Conservation (phyloP, 192 early-diverging fungal species). For the Coemansia sp. region DNA sequence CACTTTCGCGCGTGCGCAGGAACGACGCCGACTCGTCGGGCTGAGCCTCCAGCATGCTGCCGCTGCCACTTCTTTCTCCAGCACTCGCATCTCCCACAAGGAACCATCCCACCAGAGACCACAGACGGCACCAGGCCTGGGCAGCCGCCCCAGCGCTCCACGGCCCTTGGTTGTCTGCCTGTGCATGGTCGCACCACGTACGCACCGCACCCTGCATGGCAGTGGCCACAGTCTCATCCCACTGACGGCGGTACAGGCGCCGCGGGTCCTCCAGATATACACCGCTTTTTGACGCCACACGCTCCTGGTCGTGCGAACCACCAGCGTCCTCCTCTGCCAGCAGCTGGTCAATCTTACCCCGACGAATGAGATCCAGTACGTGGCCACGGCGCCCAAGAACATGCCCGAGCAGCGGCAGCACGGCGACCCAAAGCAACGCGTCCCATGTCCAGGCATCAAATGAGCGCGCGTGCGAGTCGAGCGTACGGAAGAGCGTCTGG, state of each 20-base stretch:
- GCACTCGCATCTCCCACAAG: too few species aligned
- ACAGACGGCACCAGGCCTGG: slow-evolving; percentile 25
- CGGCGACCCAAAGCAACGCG: slow-evolving; percentile 77
- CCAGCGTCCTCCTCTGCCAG: slow-evolving; percentile 3
- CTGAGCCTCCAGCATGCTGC: background rate
- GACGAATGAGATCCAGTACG: slow-evolving; percentile 7
- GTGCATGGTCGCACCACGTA: slow-evolving; percentile 12
- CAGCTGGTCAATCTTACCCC: slow-evolving; percentile 6
- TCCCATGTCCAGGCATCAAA: slow-evolving; percentile 77
- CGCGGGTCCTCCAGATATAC: slow-evolving; percentile 40
- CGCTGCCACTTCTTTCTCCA: too few species aligned
- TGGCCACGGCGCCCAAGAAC: slow-evolving; percentile 16
- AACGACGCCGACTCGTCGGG: background rate
- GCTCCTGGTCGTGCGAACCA: background rate
- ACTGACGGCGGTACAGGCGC: slow-evolving; percentile 24
- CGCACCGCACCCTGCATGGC: slow-evolving; percentile 28
- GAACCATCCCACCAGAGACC: slow-evolving; percentile 18
- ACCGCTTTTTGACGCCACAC: slow-evolving; percentile 25
- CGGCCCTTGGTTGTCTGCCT: background rate
- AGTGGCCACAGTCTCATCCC: slow-evolving; percentile 45
- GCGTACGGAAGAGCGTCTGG: slow-evolving; percentile 92
- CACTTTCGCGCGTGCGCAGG: slow-evolving; percentile 27
- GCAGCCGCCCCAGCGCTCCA: slow-evolving; percentile 8
- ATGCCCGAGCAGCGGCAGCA: slow-evolving; percentile 66
- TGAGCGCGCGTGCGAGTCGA: slow-evolving; percentile 77